Percentiles rank a stretch among this genome's conserved stretches.
These are phyloP conservation scores for Fusarium nygamai DNA, from an alignment of 2,329 filamentous ascomycete genomes.

Conservation along the genomic window DNA sequence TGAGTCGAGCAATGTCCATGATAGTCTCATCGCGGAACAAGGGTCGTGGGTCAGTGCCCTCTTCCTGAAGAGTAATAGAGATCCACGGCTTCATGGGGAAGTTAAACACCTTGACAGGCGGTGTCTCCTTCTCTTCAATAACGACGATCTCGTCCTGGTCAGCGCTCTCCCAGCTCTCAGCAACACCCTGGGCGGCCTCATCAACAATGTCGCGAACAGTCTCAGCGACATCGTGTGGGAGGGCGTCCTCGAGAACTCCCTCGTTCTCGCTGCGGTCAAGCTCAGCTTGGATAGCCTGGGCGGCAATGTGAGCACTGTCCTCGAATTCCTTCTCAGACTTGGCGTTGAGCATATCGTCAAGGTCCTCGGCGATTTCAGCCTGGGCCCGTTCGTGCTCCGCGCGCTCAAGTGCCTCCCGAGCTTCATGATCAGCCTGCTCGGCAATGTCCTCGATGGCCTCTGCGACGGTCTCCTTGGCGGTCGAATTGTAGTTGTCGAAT, in stretches of 20 bases:
- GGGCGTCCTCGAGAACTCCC: slow-evolving; percentile 61
- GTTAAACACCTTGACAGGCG: slow-evolving; percentile 84
- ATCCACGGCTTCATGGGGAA: slow-evolving; percentile 98
- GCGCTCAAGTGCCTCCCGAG: slow-evolving; percentile 72
- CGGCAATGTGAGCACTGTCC: slow-evolving; percentile 57
- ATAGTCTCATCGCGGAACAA: slow-evolving; percentile 81
- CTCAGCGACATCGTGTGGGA: slow-evolving; percentile 53
- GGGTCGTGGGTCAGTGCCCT: slow-evolving; percentile 65
- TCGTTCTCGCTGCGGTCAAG: slow-evolving; percentile 65
- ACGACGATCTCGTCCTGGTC: slow-evolving; percentile 75
- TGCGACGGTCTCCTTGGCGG: slow-evolving; percentile 75
- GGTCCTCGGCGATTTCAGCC: slow-evolving; percentile 57
- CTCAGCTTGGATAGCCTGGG: slow-evolving; percentile 61
- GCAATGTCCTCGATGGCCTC: slow-evolving; percentile 76
- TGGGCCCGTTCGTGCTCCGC: slow-evolving; percentile 61
- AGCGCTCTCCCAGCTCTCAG: slow-evolving; percentile 92
- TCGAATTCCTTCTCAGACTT: slow-evolving; percentile 65
- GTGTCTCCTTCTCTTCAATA: slow-evolving; percentile 72
- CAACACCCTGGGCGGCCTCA: slow-evolving; percentile 66
- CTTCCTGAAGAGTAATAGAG: slow-evolving; percentile 78
- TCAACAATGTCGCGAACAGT: slow-evolving; percentile 51
- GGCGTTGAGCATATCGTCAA: slow-evolving; percentile 60
- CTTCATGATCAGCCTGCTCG: slow-evolving; percentile 59
- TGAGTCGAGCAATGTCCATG: slow-evolving; percentile 91
- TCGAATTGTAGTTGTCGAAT: slow-evolving; percentile 42